Base-by-base conservation (phyloP, 176 grass and related monocot genomes). In the Olyra latifolia region DNA sequence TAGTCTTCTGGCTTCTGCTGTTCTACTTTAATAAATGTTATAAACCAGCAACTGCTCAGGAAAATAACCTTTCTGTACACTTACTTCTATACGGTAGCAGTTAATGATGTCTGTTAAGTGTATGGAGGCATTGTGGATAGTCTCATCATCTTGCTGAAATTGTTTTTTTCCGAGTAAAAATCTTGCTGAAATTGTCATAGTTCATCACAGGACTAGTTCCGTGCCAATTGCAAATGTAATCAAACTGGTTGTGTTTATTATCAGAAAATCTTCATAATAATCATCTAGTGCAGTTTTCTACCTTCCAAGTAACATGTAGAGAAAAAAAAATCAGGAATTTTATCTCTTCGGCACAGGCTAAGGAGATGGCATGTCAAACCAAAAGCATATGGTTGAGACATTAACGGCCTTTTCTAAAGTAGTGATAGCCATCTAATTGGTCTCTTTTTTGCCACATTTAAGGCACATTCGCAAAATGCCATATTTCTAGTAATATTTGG, bases 151-250 rank as follows among this genome's bases (percentile, higher is more conserved):
- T 60, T 77, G 2, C 24, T 72, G 8, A 47, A 35, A 46, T 2
- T 80, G 10, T 14, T n/a, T n/a, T n/a, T n/a, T n/a, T n/a, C n/a
- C n/a, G n/a, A n/a, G n/a, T n/a, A n/a, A n/a, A n/a, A n/a, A 62
- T 87, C 54, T 60, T 77, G 2, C 24, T 72, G 8, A 47, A 35
- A 46, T 2, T 80, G 10, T 14, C 53, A 74, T 20, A 42, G 19
- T 87, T 82, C 30, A 69, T 58, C 30, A 82, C 30, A 75, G 27
- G 30, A 72, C 53, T 67, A 43, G 4, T 27, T 72, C 8, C 10
- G 0, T 47, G 10, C 32, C 44, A 70, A 40, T 5, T 76, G 27
- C 52, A 80, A 71, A 76, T 74, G 45, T 62, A 62, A 38, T 75
- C 5, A 56, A 76, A 39, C 0, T 22, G 45, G 0, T 14, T 60